Percentiles rank a stretch among this genome's conserved stretches.
Conservation (phyloP, 768 basidiomycete genomes). For the Tulasnella sp. region DNA sequence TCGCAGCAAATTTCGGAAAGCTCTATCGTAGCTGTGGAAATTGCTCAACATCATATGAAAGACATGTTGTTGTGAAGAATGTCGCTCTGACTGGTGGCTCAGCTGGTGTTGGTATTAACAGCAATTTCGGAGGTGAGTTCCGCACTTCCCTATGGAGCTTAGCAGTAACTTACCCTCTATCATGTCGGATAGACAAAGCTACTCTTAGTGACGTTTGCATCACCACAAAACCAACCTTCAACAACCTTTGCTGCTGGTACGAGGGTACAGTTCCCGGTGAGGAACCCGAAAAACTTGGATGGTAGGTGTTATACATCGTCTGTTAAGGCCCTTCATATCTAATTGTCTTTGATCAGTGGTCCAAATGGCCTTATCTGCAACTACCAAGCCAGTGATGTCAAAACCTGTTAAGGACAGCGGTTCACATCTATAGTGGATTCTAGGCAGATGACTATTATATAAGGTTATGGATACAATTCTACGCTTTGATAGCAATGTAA, state of each 20-base stretch:
- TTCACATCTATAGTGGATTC: too few species aligned
- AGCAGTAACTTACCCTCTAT: too few species aligned
- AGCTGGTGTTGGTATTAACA: conserved; percentile 10
- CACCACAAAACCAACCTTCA: conserved; percentile 9
- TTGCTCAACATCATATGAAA: conserved; percentile 11
- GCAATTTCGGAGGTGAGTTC: conserved; percentile 16
- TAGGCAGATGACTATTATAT: too few species aligned
- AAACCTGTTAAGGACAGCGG: not conserved
- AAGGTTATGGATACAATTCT: too few species aligned
- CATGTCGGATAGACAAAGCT: conserved; percentile 13
- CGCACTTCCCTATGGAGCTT: too few species aligned
- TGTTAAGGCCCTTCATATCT: too few species aligned
- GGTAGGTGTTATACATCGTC: too few species aligned
- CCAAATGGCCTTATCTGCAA: conserved; percentile 6
- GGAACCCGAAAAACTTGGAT: not conserved
- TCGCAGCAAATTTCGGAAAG: conserved; percentile 2
- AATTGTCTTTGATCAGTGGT: too few species aligned
- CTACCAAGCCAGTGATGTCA: not conserved
- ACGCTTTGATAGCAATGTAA: too few species aligned
- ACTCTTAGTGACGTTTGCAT: conserved; percentile 11
- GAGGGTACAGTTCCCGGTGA: not conserved
- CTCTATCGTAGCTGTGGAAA: conserved; percentile 16
- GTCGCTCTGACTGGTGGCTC: conserved; percentile 1
- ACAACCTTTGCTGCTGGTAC: conserved; percentile 1
- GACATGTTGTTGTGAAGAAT: conserved; percentile 13